These are phyloP conservation scores for Vigna reflexopilosa DNA, from an alignment of 306 rosid species.

Conservation along the genomic window DNA sequence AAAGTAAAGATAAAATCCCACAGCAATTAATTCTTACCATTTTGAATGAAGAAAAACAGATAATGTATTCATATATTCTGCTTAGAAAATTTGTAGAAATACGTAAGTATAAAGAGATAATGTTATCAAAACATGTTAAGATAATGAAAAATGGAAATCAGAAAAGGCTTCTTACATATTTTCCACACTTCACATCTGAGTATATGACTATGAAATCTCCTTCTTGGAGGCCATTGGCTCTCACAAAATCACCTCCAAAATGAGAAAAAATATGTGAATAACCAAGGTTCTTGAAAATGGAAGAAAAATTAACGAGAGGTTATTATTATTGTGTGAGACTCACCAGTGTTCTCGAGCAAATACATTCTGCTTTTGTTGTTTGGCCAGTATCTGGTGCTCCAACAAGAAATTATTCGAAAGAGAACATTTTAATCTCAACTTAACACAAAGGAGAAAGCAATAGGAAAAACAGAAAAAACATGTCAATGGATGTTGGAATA, in stretches of 20 bases:
- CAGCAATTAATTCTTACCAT: background rate
- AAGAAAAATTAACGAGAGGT: background rate
- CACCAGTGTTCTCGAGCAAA: conserved; percentile 98
- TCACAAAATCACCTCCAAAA: conserved; percentile 87
- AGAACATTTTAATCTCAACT: conserved; percentile 41
- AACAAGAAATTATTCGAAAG: conserved; percentile 34
- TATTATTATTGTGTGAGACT: background rate
- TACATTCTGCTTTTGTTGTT: conserved; percentile 99
- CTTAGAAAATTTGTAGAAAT: too few relatives aligned
- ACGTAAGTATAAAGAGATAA: too few relatives aligned
- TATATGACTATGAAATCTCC: conserved; percentile 98
- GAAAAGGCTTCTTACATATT: conserved; percentile 64
- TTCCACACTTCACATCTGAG: conserved; percentile 86
- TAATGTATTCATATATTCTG: background rate
- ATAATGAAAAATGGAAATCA: background rate
- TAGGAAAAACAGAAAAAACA: background rate
- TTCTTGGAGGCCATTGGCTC: conserved; percentile 98
- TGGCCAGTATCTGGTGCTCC: conserved; percentile 98
- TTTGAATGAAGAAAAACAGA: background rate
- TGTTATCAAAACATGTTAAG: background rate
- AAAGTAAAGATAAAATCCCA: background rate
- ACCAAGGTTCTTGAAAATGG: background rate
- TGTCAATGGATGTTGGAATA: conserved; percentile 35
- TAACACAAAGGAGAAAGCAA: background rate
- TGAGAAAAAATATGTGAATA: background rate